A percentile compares a stretch with the other conserved stretches of the same genome.
Conservation (phyloP, 2,329 filamentous ascomycete species). For the Ophiosphaerella korrae region DNA sequence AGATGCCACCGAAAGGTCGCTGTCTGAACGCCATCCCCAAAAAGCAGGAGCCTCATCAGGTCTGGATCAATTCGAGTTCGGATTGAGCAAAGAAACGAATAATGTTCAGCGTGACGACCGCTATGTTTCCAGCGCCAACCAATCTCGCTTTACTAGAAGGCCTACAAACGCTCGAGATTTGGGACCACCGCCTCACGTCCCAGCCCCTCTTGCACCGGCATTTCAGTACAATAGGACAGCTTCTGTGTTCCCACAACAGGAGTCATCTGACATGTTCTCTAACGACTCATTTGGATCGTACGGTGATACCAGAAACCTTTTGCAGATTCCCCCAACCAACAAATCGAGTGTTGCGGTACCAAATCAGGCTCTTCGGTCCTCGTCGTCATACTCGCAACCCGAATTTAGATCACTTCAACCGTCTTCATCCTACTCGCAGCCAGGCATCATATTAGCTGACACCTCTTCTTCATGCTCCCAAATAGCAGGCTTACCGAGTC, state of each 20-base stretch:
- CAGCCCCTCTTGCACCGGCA: slow-evolving; percentile 34
- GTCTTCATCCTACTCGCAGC: slow-evolving; percentile 29
- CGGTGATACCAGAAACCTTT: slow-evolving; percentile 41
- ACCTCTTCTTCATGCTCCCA: slow-evolving; percentile 34
- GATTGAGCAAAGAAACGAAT: slow-evolving; percentile 3
- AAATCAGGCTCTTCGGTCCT: slow-evolving; percentile 18
- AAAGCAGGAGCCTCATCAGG: slow-evolving; percentile 10
- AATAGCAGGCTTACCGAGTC: slow-evolving; percentile 11
- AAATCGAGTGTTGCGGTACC: not conserved
- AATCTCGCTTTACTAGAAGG: slow-evolving; percentile 3
- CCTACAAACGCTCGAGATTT: slow-evolving; percentile 15
- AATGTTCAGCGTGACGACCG: not conserved
- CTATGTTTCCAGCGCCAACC: not conserved
- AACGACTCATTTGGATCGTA: slow-evolving; percentile 40
- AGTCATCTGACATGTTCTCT: slow-evolving; percentile 30
- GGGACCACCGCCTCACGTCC: slow-evolving; percentile 29
- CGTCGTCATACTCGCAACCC: slow-evolving; percentile 28
- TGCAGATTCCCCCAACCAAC: slow-evolving; percentile 27
- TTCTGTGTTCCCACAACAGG: slow-evolving; percentile 9
- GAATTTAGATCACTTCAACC: slow-evolving; percentile 11
- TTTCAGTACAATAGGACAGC: slow-evolving; percentile 25
- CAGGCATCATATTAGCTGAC: slow-evolving; percentile 2
- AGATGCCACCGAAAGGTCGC: not conserved
- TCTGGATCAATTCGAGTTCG: slow-evolving; percentile 35
- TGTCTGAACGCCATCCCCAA: slow-evolving; percentile 2